Conservation (phyloP, 352 stramenopile species). For the Plasmopara viticola region DNA sequence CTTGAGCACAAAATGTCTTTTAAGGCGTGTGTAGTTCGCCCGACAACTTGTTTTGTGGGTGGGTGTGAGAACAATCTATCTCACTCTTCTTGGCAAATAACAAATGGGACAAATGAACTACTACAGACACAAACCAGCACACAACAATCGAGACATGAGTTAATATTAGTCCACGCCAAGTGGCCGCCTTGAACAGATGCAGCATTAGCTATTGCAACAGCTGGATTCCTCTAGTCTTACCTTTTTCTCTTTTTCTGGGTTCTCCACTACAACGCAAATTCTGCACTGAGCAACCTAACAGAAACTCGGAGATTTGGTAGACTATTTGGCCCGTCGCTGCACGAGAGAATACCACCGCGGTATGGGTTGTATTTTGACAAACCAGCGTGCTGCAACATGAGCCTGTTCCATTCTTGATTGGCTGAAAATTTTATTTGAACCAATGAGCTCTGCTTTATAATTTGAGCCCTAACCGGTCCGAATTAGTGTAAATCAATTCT, state of each 20-base stretch:
- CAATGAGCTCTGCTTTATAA: not conserved
- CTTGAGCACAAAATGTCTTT: constrained; percentile 26
- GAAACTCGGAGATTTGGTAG: constrained; percentile 12
- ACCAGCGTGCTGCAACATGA: not conserved
- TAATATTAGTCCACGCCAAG: constrained; percentile 8
- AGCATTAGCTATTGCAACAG: not conserved
- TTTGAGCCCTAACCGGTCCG: constrained; percentile 20
- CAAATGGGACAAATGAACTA: constrained; percentile 25
- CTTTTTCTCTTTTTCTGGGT: constrained; percentile 8
- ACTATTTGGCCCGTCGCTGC: constrained; percentile 11
- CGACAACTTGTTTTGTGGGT: constrained; percentile 32
- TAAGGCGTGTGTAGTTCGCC: constrained; percentile 19
- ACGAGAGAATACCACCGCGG: constrained; percentile 3
- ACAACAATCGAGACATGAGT: constrained; percentile 6
- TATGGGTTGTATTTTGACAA: constrained; percentile 9
- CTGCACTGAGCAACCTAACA: constrained; percentile 26
- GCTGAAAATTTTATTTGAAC: not conserved
- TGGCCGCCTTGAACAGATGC: not conserved
- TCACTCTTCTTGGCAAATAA: constrained; percentile 19
- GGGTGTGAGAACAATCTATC: constrained; percentile 15
- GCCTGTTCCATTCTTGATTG: not conserved
- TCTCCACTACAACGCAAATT: constrained; percentile 29
- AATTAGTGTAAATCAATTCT: not conserved
- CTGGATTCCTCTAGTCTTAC: constrained; percentile 14
- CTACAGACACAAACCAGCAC: constrained; percentile 8